phyloP scores from a whole-genome alignment of 2,329 filamentous ascomycete species.

The Ascochyta viciae-villosae region DNA sequence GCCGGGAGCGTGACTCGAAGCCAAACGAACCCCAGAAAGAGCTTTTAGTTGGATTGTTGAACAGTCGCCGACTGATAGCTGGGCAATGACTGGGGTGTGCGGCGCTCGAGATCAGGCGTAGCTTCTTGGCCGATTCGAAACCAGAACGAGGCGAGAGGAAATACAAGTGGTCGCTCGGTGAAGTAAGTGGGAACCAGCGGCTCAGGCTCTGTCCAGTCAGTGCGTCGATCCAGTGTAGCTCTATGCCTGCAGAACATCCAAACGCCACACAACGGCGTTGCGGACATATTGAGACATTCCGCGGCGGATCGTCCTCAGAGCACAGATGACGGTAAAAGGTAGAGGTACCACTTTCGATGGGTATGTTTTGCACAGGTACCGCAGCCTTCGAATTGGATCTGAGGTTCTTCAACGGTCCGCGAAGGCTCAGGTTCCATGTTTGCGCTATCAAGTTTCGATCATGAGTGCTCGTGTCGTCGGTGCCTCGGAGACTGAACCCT shows the following conservation, averaged over 20 bases:
- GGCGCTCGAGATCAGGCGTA: conserved; percentile 69
- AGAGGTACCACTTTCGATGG: conserved; percentile 41
- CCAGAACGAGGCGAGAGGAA: conserved; percentile 64
- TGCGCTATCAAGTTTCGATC: conserved; percentile 39
- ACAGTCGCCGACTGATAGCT: conserved; percentile 34
- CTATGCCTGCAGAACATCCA: conserved; percentile 67
- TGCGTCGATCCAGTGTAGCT: conserved; percentile 67
- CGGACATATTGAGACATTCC: conserved; percentile 71
- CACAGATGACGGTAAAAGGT: conserved; percentile 62
- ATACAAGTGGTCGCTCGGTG: conserved; percentile 63
- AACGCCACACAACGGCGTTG: conserved; percentile 70
- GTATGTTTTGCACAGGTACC: conserved; percentile 22
- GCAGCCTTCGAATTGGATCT: not conserved
- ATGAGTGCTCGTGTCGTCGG: conserved; percentile 28
- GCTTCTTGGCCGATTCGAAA: conserved; percentile 62
- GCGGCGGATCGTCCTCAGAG: conserved; percentile 67
- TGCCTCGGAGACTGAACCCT: conserved; percentile 28
- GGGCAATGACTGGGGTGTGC: conserved; percentile 52
- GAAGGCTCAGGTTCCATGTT: conserved; percentile 39
- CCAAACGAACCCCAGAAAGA: conserved; percentile 34
- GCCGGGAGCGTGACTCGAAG: conserved; percentile 24
- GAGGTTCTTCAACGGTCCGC: conserved; percentile 9
- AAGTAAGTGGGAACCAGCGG: conserved; percentile 63
- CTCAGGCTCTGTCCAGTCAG: conserved; percentile 58
- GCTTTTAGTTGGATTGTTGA: conserved; percentile 21